These are phyloP conservation scores for bread wheat (Triticum aestivum) DNA, from an alignment of 176 grass and related monocot species.

Conservation along the genomic window DNA sequence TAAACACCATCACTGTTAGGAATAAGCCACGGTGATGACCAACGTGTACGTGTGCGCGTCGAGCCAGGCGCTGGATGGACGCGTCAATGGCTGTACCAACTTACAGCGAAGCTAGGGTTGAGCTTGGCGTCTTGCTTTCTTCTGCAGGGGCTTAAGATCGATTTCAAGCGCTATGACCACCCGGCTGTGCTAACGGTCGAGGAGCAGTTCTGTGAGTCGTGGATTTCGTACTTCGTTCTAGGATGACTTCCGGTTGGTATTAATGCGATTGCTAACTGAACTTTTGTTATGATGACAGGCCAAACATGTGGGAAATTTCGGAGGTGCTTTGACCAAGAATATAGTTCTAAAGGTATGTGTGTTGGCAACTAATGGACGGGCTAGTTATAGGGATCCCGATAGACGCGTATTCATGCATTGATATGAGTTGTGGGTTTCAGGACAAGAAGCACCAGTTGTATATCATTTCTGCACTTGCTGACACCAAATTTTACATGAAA, in stretches of 20 bases:
- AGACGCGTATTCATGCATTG: background rate
- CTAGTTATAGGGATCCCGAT: background rate
- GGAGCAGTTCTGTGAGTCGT: constrained; percentile 53
- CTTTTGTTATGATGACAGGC: constrained; percentile 38
- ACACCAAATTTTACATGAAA: constrained; percentile 91
- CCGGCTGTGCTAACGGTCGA: constrained; percentile 82
- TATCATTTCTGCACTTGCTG: constrained; percentile 78
- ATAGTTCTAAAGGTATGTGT: constrained; percentile 75
- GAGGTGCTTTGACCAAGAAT: constrained; percentile 91
- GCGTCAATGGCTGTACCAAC: too few relatives aligned
- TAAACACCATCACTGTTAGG: too few relatives aligned
- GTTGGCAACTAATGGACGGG: background rate
- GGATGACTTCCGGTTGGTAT: too few relatives aligned
- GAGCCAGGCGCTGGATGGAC: too few relatives aligned
- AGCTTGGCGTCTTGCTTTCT: constrained; percentile 14
- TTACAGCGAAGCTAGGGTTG: background rate
- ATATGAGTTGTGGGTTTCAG: constrained; percentile 41
- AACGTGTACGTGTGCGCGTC: too few relatives aligned
- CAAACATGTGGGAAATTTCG: constrained; percentile 84
- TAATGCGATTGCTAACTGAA: constrained; percentile 33
- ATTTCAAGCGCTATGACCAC: constrained; percentile 71
- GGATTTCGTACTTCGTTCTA: too few relatives aligned
- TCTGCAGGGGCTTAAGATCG: constrained; percentile 83
- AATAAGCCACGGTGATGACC: too few relatives aligned
- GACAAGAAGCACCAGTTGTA: constrained; percentile 95